These are phyloP conservation scores for Secale cereale DNA, from an alignment of 176 grass and related monocot genomes.

Conservation along the genomic window DNA sequence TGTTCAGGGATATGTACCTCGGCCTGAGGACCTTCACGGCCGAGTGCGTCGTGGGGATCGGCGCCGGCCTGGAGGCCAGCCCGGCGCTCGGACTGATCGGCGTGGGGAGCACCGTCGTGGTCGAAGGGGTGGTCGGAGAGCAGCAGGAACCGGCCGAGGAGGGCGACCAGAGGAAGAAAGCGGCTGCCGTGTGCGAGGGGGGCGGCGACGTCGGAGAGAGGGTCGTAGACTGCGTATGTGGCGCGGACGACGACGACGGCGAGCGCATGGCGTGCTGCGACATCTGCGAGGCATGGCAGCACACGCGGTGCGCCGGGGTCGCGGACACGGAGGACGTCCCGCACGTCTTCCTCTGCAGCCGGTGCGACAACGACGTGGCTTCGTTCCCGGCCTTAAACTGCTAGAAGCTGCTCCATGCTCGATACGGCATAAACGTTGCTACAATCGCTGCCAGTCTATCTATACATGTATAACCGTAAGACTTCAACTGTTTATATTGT, in stretches of 20 bases:
- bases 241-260: conserved; percentile 73
- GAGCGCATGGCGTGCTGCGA: conserved; percentile 84
- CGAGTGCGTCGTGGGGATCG: conserved; percentile 37
- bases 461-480: no score
- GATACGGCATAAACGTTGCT: background rate
- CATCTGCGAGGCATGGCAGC: conserved; percentile 85
- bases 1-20: conserved; percentile 74
- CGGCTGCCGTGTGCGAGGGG: conserved; percentile 49
- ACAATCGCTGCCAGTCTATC: background rate
- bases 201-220: conserved; percentile 12
- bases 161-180: conserved; percentile 2
- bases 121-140: conserved; percentile 45
- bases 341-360: conserved; percentile 63
- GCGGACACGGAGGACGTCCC: conserved; percentile 53
- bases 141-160: conserved; percentile 26
- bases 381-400: conserved; percentile 54
- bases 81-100: conserved; percentile 39
- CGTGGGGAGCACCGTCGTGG: conserved; percentile 39
- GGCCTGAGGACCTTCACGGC: conserved; percentile 63
- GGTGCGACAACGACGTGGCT: conserved; percentile 56
- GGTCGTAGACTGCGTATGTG: conserved; percentile 59
- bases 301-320: conserved; percentile 60
- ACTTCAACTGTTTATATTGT: background rate
- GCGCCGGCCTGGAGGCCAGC: conserved; percentile 23
- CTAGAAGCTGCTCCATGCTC: conserved; percentile 15